Evolutionary conservation across 2,329 filamentous ascomycete genomes (phyloP), one percentile per base, ranked within the genome.

Genomic region (Cladorrhinum sp.): DNA sequence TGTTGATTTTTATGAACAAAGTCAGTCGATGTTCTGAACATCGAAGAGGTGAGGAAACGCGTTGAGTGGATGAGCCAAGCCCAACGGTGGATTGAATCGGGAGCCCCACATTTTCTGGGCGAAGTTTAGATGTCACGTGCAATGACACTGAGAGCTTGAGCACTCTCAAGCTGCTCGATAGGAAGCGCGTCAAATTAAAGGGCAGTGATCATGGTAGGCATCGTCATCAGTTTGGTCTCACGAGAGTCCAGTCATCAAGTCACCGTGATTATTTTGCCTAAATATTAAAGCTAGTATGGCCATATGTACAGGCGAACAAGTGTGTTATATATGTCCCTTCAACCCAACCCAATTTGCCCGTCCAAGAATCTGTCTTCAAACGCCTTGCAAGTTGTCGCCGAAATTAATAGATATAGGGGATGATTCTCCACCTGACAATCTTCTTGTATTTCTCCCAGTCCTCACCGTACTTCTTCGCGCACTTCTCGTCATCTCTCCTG

Each of bases 401-500:
- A 25, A 6, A 5, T 32, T 64, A 97, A 77, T 97, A 97, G 18
- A 97, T 78, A 36, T 90, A 90, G 5, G 93, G 93, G 45, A 97
- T 76, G 67, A 98, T 96, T 71, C 88, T 85, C 75, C 84, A 96
- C 62, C 82, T 86, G 50, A 97, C 93, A 71, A 87, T 83, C 75
- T 87, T 86, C 75, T 90, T 92, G 76, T 97, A 98, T 76, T 86
- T 84, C 64, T 92, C 85, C 93, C 93, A 98, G 72, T 97, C 92
- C 67, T 87, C 87, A 24, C 93, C 93, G 71, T 98, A 98, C 81
- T 98, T 98, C 71, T 84, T 84, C 64, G 84, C 81, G 75, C 93
- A 98, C 80, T 96, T 96, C 73, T 91, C 90, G 67, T 97, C 93
- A 67, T 98, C 93, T 57, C 93, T 84, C 61, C 86, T 79, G 72